These are phyloP conservation scores for Firmiana major DNA, from an alignment of 345 rosid genomes.

Conservation along the genomic window DNA sequence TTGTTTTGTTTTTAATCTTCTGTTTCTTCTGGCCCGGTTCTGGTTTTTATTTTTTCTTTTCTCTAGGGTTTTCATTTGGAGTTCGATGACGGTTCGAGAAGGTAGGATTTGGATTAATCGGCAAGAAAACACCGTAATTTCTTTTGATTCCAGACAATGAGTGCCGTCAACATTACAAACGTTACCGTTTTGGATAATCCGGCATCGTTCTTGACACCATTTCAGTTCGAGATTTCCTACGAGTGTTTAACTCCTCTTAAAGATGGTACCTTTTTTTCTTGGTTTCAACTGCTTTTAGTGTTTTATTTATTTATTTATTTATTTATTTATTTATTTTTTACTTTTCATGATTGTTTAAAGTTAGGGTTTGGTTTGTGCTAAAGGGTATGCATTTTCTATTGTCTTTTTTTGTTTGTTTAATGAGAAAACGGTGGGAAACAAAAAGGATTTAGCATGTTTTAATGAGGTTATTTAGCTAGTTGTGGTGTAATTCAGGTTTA, in stretches of 20 bases:
- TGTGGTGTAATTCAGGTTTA: not conserved
- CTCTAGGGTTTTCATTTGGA: conserved; percentile 6
- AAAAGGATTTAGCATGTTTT: not conserved
- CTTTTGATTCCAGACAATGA: conserved; percentile 42
- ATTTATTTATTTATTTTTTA: not conserved
- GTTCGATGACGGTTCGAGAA: conserved; percentile 24
- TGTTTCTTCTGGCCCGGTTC: not conserved
- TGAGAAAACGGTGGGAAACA: not conserved
- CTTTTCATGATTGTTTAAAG: not conserved
- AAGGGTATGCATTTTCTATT: not conserved
- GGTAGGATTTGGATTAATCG: conserved; percentile 25
- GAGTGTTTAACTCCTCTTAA: conserved; percentile 94
- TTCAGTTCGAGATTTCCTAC: conserved; percentile 97
- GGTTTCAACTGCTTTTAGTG: not conserved
- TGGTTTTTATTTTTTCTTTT: not conserved
- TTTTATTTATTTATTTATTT: not conserved
- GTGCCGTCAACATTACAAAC: conserved; percentile 90
- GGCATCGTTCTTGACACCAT: conserved; percentile 75
- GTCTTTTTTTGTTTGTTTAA: not conserved
- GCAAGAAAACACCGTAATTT: not conserved
- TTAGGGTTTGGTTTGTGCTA: not conserved
- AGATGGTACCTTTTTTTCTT: conserved; percentile 52
- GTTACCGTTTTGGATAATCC: conserved; percentile 90
- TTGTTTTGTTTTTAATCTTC: not conserved
- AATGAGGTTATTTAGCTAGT: not conserved